Base-by-base conservation (phyloP, 306 rosid species). In the Argentina anserina region DNA sequence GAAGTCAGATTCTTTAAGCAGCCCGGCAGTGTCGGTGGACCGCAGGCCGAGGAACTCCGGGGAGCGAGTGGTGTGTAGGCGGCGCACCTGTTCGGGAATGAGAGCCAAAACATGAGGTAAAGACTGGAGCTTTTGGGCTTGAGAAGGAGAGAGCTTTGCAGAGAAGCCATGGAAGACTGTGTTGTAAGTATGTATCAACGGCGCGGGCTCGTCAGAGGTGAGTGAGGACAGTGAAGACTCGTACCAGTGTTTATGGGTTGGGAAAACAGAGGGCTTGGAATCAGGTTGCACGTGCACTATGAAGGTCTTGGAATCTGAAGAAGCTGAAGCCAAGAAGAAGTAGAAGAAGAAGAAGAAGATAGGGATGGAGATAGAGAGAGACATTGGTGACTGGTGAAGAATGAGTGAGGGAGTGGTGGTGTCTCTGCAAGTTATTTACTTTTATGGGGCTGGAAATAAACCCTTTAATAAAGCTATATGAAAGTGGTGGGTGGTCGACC, bases 131-230 rank as follows among this genome's bases (percentile, higher is more conserved):
- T 74, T 79, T 31, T 73, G 39, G 3, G 83, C 88, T 62, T 90
- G 87, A 0, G 68, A 80, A 47, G 86, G 74, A 0, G 95, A 78
- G 56, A 92, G 96, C 80, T 84, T 88, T 3, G 87, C 86, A 3
- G 98, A 88, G 80, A 92, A 92, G 60, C 98, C 98, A 14, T 88
- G 84, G 76, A 92, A 90, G 69, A 92, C 83, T 25, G 87, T 87
- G 75, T 86, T 81, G 77, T 92, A 92, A 0, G 95, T 85, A 77
- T 92, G 96, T 41, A 92, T 77, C 5, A 90, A 5, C 9, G 64
- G 43, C 9, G 77, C 0, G 2, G 71, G 31, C 0, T 40, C 9
- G 4, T 40, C 14, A 4, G 78, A 23, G 31, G 82, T 46, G 3
- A 88, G 43, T 3, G 90, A 79, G 5, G 94, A 73, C 34, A 92